Base-by-base conservation (phyloP, 805 yeast genomes). In the Yamadazyma sp. region DNA sequence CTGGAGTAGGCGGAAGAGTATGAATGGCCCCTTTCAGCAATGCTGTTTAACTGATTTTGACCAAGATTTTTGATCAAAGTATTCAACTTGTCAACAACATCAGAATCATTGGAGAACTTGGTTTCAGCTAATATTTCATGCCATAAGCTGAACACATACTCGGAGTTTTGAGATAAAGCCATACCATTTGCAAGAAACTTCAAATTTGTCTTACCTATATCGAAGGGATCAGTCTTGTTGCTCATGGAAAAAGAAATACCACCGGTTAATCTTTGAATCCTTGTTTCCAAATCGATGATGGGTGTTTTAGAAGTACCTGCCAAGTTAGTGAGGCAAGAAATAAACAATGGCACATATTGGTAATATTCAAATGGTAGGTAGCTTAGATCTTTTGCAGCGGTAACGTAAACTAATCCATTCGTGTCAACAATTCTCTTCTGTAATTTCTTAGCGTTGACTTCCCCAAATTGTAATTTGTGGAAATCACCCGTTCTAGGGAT, bases 1-100 rank as follows among this genome's bases (percentile, higher is more conserved):
- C 77, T 68, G 2, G 95, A 81, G 50, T 67, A 75, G 4, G 79
- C 69, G 48, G 79, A 73, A 2, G 98, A 96, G 60, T 75, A 90
- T 1, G 82, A 66, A 55, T 93, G 97, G 0, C 99, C 99, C 39
- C 84, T 70, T 40, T 90, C 93, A 7, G 96, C 90, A 35, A 93
- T 78, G 5, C 75, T 69, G 51, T 90, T 81, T 40, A 87, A 67
- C 52, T 86, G 85, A 49, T 87, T 90, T 22, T 89, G 80, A 0
- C 85, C 83, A 51, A 83, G 59, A 27, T 82, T 75, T 52, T 84
- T 84, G 28, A 93, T 77, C 52, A 93, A 67, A 1, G 84, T 78
- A 40, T 77, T 70, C 41, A 93, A 67, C 53, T 89, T 91, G 37
- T 80, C 82, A 33, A 78, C 64, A 2, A 45, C 53, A 3, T 49